Evolutionary conservation across 1,284 basidiomycete genomes (phyloP), one percentile per base, ranked within the genome.

Genomic region (Thecaphora frezii): DNA sequence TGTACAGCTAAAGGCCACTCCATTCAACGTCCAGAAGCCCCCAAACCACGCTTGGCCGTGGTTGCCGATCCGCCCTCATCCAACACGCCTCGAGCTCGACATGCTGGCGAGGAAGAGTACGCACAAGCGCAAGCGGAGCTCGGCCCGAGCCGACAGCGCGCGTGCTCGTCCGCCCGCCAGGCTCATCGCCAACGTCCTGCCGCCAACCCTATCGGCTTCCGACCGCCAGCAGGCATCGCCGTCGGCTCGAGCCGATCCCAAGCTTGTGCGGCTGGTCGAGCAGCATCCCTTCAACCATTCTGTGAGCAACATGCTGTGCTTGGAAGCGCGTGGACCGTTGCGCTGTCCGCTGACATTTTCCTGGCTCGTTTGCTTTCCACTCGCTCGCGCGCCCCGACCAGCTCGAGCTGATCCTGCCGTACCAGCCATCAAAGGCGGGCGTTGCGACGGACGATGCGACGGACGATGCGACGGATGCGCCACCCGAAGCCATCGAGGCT

Each of bases 81-180:
- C n/a, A n/a, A n/a, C n/a, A n/a, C n/a, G n/a, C n/a, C n/a, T n/a
- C n/a, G n/a, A n/a, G 28, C 28, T 13, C 28, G 13, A 0, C 13
- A 69, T 69, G 66, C 53, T 66, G 7, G 55, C 54, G n/a, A 47
- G 54, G 10, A 69, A 57, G 51, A 74, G 72, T 54, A 66, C 73
- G 19, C 74, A 76, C 64, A 76, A 76, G 64, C 63, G 74, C 7
- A 73, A 65, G 41, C 64, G 74, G 39, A 71, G 71, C 48, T 71
- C 74, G 24, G 54, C 63, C 39, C 62, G 74, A 16, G 66, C 73
- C 16, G 73, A 76, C 51, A 57, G 53, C 3, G 33, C 33, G 4
- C 8, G 33, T 4, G 33, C 33, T 18, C 10, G 10, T 18, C 33
- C 33, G 5, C 18, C 33, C 10, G 18, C 33, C 5, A 42, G 57